Percentiles rank a stretch among this genome's conserved stretches.
These are phyloP conservation scores for Dendrocalamus sinicus DNA, from an alignment of 176 grass and related monocot species.

Conservation along the genomic window DNA sequence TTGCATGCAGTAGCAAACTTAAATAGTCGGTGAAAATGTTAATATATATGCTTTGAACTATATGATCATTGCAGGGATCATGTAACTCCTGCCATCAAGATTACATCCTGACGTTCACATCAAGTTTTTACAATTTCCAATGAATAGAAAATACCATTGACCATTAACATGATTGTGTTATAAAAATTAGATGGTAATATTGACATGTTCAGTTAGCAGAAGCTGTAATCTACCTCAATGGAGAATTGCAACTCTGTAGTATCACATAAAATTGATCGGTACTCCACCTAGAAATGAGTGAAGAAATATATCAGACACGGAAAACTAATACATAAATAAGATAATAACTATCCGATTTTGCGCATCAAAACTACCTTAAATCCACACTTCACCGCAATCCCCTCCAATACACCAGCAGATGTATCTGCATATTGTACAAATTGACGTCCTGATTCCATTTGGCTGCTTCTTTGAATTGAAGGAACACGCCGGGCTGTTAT, in stretches of 20 bases:
- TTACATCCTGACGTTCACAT: not conserved
- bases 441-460: slow-evolving; percentile 47
- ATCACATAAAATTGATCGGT: slow-evolving; percentile 66
- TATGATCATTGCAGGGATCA: not conserved
- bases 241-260: slow-evolving; percentile 70
- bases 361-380: slow-evolving; percentile 67
- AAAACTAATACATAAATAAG: slow-evolving; percentile 41
- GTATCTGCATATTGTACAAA: slow-evolving; percentile 47
- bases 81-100: slow-evolving; percentile 11
- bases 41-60: not conserved
- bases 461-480: slow-evolving; percentile 44
- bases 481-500: slow-evolving; percentile 20
- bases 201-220: slow-evolving; percentile 24
- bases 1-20: slow-evolving; percentile 24
- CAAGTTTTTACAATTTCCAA: slow-evolving; percentile 23
- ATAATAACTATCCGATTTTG: slow-evolving; percentile 37
- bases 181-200: slow-evolving; percentile 4
- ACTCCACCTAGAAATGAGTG: slow-evolving; percentile 68
- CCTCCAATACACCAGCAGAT: slow-evolving; percentile 56
- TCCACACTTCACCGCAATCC: slow-evolving; percentile 80
- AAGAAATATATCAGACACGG: slow-evolving; percentile 36
- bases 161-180: not conserved
- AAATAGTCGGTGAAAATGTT: slow-evolving; percentile 8
- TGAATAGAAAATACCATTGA: not conserved
- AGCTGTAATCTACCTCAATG: slow-evolving; percentile 66